phyloP scores from a whole-genome alignment of 1,284 basidiomycete genomes.

The Ustilago sp. region DNA sequence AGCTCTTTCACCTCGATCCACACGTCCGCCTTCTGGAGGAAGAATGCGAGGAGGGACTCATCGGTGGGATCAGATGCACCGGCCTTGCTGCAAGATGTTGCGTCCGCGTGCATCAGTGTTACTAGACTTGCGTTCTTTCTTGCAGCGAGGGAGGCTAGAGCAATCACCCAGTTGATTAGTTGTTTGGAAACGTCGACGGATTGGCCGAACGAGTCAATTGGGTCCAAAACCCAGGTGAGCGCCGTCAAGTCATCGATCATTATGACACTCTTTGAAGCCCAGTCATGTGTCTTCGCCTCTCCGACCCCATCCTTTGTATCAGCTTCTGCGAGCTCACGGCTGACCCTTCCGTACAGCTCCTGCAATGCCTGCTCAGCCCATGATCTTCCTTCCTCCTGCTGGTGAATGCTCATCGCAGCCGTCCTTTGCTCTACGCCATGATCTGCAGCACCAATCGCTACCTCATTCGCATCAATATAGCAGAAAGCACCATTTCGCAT shows the following conservation, averaged over 20 bases:
- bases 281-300: conserved; percentile 1
- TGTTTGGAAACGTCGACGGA: conserved; percentile 16
- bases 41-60: conserved; percentile 26
- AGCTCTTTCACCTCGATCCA: conserved; percentile 60
- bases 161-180: conserved; percentile 33
- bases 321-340: conserved; percentile 9
- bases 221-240: conserved; percentile 41
- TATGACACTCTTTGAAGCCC: conserved; percentile 28
- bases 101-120: conserved; percentile 49
- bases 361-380: conserved; percentile 6
- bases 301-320: background rate
- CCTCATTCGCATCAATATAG: conserved; percentile 35
- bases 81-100: conserved; percentile 44
- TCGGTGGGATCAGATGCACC: conserved; percentile 44
- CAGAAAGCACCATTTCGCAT: conserved; percentile 25
- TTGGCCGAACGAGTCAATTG: conserved; percentile 10
- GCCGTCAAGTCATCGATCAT: conserved; percentile 50
- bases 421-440: background rate
- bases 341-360: conserved; percentile 13
- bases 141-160: conserved; percentile 28
- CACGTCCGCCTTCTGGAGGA: conserved; percentile 39
- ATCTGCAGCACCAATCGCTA: background rate
- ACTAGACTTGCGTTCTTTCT: conserved; percentile 40
- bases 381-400: background rate
- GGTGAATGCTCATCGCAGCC: background rate